Base-by-base conservation (phyloP, 768 basidiomycete species). In the Trametes gibbosa region DNA sequence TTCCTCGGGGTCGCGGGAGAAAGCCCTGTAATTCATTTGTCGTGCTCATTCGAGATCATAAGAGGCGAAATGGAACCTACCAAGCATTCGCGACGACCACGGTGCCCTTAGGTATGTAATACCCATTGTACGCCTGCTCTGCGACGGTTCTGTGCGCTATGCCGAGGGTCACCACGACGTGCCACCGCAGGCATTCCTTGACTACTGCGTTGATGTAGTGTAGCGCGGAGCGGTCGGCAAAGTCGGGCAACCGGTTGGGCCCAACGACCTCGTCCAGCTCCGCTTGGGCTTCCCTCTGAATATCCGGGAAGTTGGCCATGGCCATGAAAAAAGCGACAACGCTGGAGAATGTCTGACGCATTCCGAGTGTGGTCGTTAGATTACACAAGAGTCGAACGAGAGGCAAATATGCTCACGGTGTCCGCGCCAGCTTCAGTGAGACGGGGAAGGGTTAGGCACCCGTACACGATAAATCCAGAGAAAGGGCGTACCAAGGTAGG, bases 381-480 rank as follows among this genome's bases (percentile, higher is more conserved):
- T 17, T 24, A 13, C 35, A 45, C 24, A 10, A 5, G 24, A 27
- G 10, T 9, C 29, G 29, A 10, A 32, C 29, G 29, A 10, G 19
- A 19, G 41, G 12, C 17, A 12, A 32, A 42, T 5, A 23, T 3
- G 13, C 73, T 63, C 50, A 85, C 85, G 0, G 84, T 86, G 64
- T 88, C 86, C 37, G 79, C 75, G 60, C 84, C 84, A 19, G 79
- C 81, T 62, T 57, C 50, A 39, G 1, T n/a, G 16, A 3, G 24
- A 37, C 23, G 25, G 16, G 2, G 24, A 37, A 17, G 25, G 6
- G 19, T n/a, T 14, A 24, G n/a, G 29, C 1, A 29, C 24, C 1
- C 29, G 1, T n/a, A 5, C 7, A n/a, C 3, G n/a, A 25, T 13
- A 42, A 3, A 19, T 0, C 23, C 34, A 3, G 24, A 3, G 32